These are phyloP conservation scores for Pythium sp. DNA, from an alignment of 352 stramenopile species.

Conservation along the genomic window DNA sequence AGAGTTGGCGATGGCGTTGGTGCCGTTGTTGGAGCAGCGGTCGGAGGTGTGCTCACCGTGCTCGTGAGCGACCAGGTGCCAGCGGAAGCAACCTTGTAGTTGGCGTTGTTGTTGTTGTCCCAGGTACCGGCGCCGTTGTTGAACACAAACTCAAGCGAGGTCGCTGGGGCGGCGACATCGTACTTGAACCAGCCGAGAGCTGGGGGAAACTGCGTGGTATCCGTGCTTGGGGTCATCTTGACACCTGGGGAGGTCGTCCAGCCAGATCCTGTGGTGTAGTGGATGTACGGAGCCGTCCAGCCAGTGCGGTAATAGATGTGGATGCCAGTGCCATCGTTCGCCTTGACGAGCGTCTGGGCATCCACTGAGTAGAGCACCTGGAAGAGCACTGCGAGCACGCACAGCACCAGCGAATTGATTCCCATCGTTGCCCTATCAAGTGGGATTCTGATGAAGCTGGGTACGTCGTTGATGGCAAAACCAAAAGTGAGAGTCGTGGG, in stretches of 20 bases:
- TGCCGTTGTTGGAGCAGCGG: background rate
- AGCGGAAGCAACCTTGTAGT: slow-evolving; percentile 32
- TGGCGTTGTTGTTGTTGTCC: slow-evolving; percentile 42
- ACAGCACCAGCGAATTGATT: background rate
- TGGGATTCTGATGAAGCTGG: background rate
- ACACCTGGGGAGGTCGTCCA: slow-evolving; percentile 37
- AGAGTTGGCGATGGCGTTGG: background rate
- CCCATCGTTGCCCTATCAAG: background rate
- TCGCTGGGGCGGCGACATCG: slow-evolving; percentile 21
- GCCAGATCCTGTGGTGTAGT: slow-evolving; percentile 31
- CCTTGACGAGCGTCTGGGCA: slow-evolving; percentile 31
- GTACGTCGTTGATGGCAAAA: background rate
- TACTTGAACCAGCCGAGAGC: slow-evolving; percentile 43
- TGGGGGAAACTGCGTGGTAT: slow-evolving; percentile 32
- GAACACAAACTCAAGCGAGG: slow-evolving; percentile 35
- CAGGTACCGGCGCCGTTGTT: slow-evolving; percentile 39
- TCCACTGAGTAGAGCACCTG: background rate
- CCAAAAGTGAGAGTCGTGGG: slow-evolving; percentile 5
- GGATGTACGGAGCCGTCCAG: slow-evolving; percentile 38
- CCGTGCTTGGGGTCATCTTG: slow-evolving; percentile 32
- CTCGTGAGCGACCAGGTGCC: slow-evolving; percentile 36
- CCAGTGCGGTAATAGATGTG: slow-evolving; percentile 27
- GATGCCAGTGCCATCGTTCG: slow-evolving; percentile 30
- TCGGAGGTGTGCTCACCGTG: slow-evolving; percentile 23
- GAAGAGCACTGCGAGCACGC: background rate